Evolutionary conservation across 306 rosid genomes (phyloP), one percentile per base, ranked within the genome.

Genomic region (Pueraria montana): DNA sequence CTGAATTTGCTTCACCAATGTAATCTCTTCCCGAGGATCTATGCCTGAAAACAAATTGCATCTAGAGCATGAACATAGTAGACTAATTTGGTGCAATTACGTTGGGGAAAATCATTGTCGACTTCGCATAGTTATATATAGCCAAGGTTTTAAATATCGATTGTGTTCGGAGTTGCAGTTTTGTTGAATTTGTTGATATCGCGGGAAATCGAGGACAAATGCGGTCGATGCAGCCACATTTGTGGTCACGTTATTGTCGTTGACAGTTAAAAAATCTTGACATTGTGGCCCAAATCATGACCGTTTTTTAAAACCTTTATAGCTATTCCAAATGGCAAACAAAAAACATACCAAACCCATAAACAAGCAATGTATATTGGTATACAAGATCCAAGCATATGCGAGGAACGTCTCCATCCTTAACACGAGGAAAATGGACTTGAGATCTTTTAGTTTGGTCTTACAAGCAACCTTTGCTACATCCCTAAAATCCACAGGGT

Each of bases 301-400:
- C 48, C 61, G 75, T 85, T 68, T 13, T 36, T 17, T 27, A 67
- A 49, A 78, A 72, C 48, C 21, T 46, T 38, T 21, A 48, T 63
- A n/a, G 1, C 72, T 61, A 78, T 40, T 69, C 74, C 69, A 81
- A 62, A n/a, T n/a, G n/a, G n/a, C 23, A 52, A 38, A 30, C 24
- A 80, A 64, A 55, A 50, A 81, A 88, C 94, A 17, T 85, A 95
- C 99, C 98, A 49, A 95, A 95, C 79, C 99, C 99, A 76, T 92
- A 92, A 59, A 95, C 96, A 64, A 95, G 98, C 80, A 95, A 76
- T 1, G 92, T 90, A 80, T 84, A 91, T 80, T 93, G 97, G 87
- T 95, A 93, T 46, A 93, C 88, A 53, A 95, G 98, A 91, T 95
- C 99, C 97, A 95, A 87, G 94, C 99, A 95, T 62, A 95, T 58